Evolutionary conservation across 768 basidiomycete species (phyloP), one percentile per base, ranked within the genome.

Genomic region (Calvatia gigantea): DNA sequence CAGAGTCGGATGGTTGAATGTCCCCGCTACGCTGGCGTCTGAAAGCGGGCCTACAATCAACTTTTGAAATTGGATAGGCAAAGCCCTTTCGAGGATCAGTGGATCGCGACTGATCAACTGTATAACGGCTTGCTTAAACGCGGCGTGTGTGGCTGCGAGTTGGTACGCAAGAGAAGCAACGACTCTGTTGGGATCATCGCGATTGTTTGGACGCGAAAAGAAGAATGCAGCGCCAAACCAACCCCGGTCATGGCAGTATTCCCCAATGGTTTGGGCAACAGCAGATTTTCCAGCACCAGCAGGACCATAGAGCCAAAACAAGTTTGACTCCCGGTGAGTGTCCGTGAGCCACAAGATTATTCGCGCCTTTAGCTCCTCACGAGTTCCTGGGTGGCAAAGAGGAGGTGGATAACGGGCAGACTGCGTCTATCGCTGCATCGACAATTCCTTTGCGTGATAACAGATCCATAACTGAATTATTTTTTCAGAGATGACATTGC

Each of bases 231-330:
- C 52, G 7, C 32, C 52, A 2, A 54, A 21, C 6, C 35, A n/a
- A 11, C 41, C 51, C 2, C 38, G 12, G n/a, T 17, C 15, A 8
- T 23, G 15, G 39, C 44, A 58, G 8, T 19, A 23, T 19, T 54
- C 39, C 3, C 46, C 35, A 14, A 58, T 19, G n/a, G 39, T 39
- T 17, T 49, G 52, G 17, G 41, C 38, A 12, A 58, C 43, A 3
- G 52, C 52, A 1, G 58, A 32, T 27, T 54, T 58, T 15, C 58
- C 58, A 2, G 38, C 43, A 27, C 52, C 58, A 2, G 58, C 52
- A 9, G 47, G 29, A 8, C 58, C 58, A 7, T 39, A 29, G 2
- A 58, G 45, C 51, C 51, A 58, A 6, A 52, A 21, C 4, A 54
- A 25, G 33, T 27, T 48, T 17, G 12, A 23, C 19, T 25, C 5